Base-by-base conservation (phyloP, 257 asterid species). In the Asclepias syriaca region DNA sequence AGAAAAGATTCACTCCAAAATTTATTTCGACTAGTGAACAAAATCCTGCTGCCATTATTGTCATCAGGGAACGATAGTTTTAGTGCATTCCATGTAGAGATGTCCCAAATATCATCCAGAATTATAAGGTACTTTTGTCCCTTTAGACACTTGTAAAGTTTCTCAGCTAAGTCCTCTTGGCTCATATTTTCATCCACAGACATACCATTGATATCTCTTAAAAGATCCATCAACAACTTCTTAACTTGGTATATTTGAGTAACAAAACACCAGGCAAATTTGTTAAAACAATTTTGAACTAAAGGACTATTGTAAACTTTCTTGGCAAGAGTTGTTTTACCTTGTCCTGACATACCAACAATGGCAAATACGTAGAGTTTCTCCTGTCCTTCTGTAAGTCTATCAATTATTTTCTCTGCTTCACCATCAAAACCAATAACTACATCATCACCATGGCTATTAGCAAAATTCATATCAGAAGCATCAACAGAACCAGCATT, bases 21-120 rank as follows among this genome's bases (percentile, higher is more conserved):
- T 11, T 14, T 9, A 43, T 43, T 43, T 43, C 48, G 48, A 43
- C 48, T 43, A 9, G 48, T 43, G 10, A 43, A 43, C 48, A 43
- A 43, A 43, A 43, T 9, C 10, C 48, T 43, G 48, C 48, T 43
- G 10, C 48, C 48, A 1, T 43, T 43, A 43, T 43, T 43, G 10
- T 75, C 74, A 21, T 68, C 60, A 18, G 74, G 79, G 21, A 68
- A 75, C 16, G 51, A 68, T 46, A 16, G 22, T 21, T 40, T 54
- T 21, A 75, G 2, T 49, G 53, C 53, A 49, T 49, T 14, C 53
- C 53, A 14, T 49, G 18, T 18, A 12, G 5, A 12, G 13, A 49
- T 49, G 13, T 49, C 53, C 53, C 53, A 49, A 3, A 43, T 43
- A 43, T 43, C 48, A 43, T 43, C 48, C 48, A 43, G 48, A 43